A percentile compares a stretch with the other conserved stretches of the same genome.
Conservation (phyloP, 176 grass and related monocot species). For the Echinochloa phyllopogon region DNA sequence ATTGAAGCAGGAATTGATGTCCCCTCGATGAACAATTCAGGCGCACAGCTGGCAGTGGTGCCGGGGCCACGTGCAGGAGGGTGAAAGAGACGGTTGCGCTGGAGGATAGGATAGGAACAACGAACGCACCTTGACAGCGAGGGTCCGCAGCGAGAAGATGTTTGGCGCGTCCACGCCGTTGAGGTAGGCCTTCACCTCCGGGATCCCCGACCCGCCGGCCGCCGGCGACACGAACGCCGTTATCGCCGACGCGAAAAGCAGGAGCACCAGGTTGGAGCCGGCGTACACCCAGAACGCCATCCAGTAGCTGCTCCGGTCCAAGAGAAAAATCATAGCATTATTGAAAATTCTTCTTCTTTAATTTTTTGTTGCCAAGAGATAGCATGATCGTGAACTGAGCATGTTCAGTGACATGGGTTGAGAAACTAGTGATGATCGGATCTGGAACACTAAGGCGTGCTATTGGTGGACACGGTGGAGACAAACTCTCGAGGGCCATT, state of each 20-base stretch:
- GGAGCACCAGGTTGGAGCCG: slow-evolving; percentile 67
- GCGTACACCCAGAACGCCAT: slow-evolving; percentile 74
- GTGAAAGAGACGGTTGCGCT: background rate
- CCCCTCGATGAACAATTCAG: background rate
- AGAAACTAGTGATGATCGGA: slow-evolving; percentile 32
- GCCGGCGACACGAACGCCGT: slow-evolving; percentile 83
- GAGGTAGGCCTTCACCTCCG: slow-evolving; percentile 95
- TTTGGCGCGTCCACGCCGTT: slow-evolving; percentile 96
- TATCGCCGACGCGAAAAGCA: slow-evolving; percentile 72
- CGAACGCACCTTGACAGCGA: slow-evolving; percentile 84
- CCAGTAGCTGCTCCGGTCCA: slow-evolving; percentile 61
- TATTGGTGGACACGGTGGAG: background rate
- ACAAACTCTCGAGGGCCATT: slow-evolving; percentile 24
- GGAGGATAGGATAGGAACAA: slow-evolving; percentile 31
- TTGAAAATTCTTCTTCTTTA: background rate
- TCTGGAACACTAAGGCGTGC: background rate
- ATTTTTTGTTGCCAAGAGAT: background rate
- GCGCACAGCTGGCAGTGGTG: slow-evolving; percentile 10
- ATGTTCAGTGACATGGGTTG: background rate
- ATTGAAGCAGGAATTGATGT: slow-evolving; percentile 1
- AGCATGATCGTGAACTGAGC: background rate
- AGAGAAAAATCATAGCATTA: background rate
- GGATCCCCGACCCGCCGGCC: slow-evolving; percentile 85
- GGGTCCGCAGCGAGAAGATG: slow-evolving; percentile 86
- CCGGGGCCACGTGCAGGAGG: slow-evolving; percentile 9